Conservation (phyloP, 2,329 filamentous ascomycete species). For the Paraconiothyrium sp. region DNA sequence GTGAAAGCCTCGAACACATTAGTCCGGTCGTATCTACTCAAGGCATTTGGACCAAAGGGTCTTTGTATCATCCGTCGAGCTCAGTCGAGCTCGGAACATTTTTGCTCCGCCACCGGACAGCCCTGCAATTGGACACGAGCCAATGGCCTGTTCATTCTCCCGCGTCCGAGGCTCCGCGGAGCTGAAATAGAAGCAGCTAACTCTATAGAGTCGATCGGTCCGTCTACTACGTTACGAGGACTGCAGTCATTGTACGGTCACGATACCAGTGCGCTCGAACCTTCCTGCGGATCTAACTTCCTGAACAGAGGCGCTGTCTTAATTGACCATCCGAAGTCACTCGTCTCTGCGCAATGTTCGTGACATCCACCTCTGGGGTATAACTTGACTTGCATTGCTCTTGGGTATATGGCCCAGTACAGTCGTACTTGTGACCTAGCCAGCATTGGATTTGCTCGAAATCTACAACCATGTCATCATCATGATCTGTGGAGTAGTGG, state of each 20-base stretch:
- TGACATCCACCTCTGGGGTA: neutral
- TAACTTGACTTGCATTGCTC: neutral
- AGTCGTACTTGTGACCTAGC: neutral
- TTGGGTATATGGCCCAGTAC: neutral
- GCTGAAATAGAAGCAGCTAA: slow-evolving; percentile 6
- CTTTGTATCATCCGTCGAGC: slow-evolving; percentile 1
- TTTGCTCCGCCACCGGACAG: neutral
- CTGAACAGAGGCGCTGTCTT: neutral
- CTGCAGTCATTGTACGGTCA: no score
- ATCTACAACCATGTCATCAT: neutral
- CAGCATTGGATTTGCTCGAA: neutral
- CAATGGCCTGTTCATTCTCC: slow-evolving; percentile 4
- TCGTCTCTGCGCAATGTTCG: neutral
- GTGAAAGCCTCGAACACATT: slow-evolving; percentile 11
- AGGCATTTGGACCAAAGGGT: neutral
- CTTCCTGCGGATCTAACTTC: neutral
- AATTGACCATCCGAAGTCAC: neutral
- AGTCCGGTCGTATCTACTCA: neutral
- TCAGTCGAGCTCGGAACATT: neutral
- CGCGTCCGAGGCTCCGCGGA: neutral
- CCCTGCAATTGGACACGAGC: neutral
- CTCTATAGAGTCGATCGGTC: neutral
- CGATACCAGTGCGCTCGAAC: neutral
- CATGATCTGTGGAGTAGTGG: neutral
- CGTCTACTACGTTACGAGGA: no score